Conservation (phyloP, 2,329 filamentous ascomycete genomes). For the Ploettnerulaceae sp. region DNA sequence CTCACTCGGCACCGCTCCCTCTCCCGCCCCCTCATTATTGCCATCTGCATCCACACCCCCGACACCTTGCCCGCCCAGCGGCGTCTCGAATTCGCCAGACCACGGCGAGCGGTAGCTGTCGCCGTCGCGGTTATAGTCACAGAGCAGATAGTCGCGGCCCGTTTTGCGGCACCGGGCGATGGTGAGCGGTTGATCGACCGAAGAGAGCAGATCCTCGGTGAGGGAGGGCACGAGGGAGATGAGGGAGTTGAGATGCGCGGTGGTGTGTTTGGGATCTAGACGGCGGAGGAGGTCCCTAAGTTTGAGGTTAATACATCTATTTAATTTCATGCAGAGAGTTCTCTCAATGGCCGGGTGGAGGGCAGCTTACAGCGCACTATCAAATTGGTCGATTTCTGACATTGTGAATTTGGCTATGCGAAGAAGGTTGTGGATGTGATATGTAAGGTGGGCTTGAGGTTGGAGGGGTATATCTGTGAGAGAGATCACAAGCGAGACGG, state of each 20-base stretch:
- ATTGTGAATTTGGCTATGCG: too few species aligned
- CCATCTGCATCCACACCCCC: conserved; percentile 47
- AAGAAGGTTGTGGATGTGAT: not conserved
- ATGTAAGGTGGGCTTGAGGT: not conserved
- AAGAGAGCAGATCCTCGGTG: conserved; percentile 95
- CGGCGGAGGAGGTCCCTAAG: conserved; percentile 97
- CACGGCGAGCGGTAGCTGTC: conserved; percentile 98
- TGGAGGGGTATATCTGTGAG: not conserved
- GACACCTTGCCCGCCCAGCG: conserved; percentile 61
- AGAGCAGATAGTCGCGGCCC: conserved; percentile 92
- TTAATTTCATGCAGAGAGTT: not conserved
- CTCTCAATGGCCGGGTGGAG: not conserved
- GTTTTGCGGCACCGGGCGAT: conserved; percentile 81
- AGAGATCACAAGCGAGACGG: not conserved
- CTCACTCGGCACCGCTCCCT: conserved; percentile 85
- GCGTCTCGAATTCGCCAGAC: conserved; percentile 97
- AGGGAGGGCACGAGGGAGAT: conserved; percentile 85
- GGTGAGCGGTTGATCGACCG: conserved; percentile 90
- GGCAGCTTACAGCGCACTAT: conserved; percentile 34
- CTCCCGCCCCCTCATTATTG: conserved; percentile 57
- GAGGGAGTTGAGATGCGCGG: conserved; percentile 81
- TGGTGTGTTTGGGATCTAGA: conserved; percentile 89
- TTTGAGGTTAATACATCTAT: conserved; percentile 48
- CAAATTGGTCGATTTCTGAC: conserved; percentile 34
- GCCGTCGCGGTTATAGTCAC: conserved; percentile 99